Base-by-base conservation (phyloP, 768 basidiomycete genomes). In the Mycena indigotica region DNA sequence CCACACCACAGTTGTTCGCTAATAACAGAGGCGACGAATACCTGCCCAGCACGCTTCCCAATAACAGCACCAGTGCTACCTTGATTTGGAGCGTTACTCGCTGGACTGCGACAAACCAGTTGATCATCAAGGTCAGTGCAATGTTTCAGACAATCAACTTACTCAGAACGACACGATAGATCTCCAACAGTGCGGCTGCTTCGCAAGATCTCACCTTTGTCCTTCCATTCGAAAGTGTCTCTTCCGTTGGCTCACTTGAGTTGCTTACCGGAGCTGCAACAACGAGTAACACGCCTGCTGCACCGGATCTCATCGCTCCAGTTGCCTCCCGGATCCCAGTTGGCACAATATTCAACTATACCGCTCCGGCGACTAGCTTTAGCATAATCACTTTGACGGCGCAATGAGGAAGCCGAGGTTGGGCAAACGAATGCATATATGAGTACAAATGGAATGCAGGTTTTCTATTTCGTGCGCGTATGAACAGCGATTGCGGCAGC, bases 61-160 rank as follows among this genome's bases (percentile, higher is more conserved):
- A 60, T 25, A 60, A 35, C 28, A 38, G 49, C 4, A 46, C 61
- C 0, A 67, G 58, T 3, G 84, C 82, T 12, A 81, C 82, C 1
- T 67, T 85, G 1, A 79, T 82, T 69, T 89, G 87, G 87, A 86
- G 85, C 58, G 80, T 88, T 5, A 76, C 77, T 6, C 73, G 77
- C 39, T 73, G 73, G 30, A 77, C 56, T 4, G 64, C 74, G 2
- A 54, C 65, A 0, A 70, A 75, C 2, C 68, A 80, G 52, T 72
- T 87, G 44, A 80, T 83, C 60, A 80, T 88, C 72, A 89, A 89
- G 79, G 86, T 78, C 39, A 0, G 58, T 54, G 13, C 12, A 15
- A 48, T 16, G 46, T 17, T 21, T 2, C 40, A 21, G 17, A 17
- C 25, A 28, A 23, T 12, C 16, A 45, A 28, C 16, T 28, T 26